Conservation (phyloP, 495 filamentous ascomycete genomes). For the Trichoderma reesei region DNA sequence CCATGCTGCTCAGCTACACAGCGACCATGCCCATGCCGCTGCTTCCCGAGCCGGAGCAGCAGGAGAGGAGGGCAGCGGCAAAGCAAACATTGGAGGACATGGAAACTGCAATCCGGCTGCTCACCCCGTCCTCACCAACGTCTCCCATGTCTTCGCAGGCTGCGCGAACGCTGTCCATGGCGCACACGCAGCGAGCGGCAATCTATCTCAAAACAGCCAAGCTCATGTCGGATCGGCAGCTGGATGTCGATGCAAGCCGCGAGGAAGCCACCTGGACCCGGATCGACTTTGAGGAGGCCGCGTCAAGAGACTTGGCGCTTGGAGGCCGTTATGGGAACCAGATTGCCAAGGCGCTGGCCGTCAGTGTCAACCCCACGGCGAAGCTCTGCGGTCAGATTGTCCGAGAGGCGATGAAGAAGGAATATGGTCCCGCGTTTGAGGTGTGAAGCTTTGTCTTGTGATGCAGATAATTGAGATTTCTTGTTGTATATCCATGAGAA, state of each 20-base stretch:
- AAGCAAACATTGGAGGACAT: slow-evolving; percentile 49
- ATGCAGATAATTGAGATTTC: background rate
- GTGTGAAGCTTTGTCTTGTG: background rate
- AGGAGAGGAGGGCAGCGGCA: slow-evolving; percentile 26
- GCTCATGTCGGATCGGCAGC: slow-evolving; percentile 18
- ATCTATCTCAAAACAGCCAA: slow-evolving; percentile 57
- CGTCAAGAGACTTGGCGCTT: slow-evolving; percentile 61
- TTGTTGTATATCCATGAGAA: background rate
- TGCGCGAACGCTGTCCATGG: slow-evolving; percentile 54
- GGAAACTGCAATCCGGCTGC: slow-evolving; percentile 53
- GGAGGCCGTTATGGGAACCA: slow-evolving; percentile 73
- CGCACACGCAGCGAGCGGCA: slow-evolving; percentile 69
- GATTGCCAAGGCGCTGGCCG: slow-evolving; percentile 64
- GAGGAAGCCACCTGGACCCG: slow-evolving; percentile 34
- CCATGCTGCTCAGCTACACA: slow-evolving; percentile 27
- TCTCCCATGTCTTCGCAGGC: slow-evolving; percentile 48
- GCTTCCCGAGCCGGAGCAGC: slow-evolving; percentile 19
- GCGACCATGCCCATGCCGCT: slow-evolving; percentile 19
- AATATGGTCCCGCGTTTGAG: slow-evolving; percentile 40
- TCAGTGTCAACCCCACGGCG: slow-evolving; percentile 76
- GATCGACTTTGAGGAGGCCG: slow-evolving; percentile 58
- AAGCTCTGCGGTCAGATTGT: slow-evolving; percentile 86
- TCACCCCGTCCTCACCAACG: slow-evolving; percentile 41
- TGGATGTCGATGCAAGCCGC: slow-evolving; percentile 22
- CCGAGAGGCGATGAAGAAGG: slow-evolving; percentile 73